These are phyloP conservation scores for Penicillium steckii DNA, from an alignment of 495 filamentous ascomycete genomes.

Conservation along the genomic window DNA sequence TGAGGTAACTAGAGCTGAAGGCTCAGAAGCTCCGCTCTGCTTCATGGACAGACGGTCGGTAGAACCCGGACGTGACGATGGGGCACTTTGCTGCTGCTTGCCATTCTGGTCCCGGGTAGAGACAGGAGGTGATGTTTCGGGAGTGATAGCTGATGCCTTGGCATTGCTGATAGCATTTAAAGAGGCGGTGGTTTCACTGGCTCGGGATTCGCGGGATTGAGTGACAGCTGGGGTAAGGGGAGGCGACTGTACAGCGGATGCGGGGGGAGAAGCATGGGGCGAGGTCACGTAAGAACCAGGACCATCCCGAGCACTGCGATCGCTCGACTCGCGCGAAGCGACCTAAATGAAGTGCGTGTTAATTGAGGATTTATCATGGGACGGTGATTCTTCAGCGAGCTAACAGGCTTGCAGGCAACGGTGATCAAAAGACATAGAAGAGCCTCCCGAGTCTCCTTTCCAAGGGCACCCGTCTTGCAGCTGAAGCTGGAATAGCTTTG, in stretches of 20 bases:
- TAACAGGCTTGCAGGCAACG: not conserved
- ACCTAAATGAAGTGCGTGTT: conserved; percentile 32
- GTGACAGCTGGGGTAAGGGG: conserved; percentile 86
- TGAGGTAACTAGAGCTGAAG: conserved; percentile 30
- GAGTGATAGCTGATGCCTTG: conserved; percentile 64
- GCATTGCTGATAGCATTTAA: conserved; percentile 38
- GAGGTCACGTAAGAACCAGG: conserved; percentile 41
- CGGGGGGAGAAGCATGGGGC: conserved; percentile 47
- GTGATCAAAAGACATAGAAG: not conserved
- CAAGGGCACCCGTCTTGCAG: too few relatives aligned
- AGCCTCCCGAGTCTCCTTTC: not conserved
- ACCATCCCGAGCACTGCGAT: conserved; percentile 38
- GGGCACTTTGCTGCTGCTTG: conserved; percentile 33
- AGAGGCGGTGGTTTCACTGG: conserved; percentile 25
- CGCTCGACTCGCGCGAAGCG: conserved; percentile 47
- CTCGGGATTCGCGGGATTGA: conserved; percentile 48
- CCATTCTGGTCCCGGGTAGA: conserved; percentile 27
- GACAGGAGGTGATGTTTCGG: conserved; percentile 41
- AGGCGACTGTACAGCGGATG: conserved; percentile 76
- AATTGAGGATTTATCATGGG: conserved; percentile 5
- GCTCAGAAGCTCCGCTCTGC: conserved; percentile 40
- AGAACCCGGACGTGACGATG: conserved; percentile 47
- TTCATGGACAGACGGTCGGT: conserved; percentile 38
- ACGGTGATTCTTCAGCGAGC: conserved; percentile 1
- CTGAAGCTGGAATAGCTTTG: too few relatives aligned